A percentile compares a stretch with the other conserved stretches of the same genome.
phyloP scores from a whole-genome alignment of 768 basidiomycete species.

The Naganishia vishniacii region DNA sequence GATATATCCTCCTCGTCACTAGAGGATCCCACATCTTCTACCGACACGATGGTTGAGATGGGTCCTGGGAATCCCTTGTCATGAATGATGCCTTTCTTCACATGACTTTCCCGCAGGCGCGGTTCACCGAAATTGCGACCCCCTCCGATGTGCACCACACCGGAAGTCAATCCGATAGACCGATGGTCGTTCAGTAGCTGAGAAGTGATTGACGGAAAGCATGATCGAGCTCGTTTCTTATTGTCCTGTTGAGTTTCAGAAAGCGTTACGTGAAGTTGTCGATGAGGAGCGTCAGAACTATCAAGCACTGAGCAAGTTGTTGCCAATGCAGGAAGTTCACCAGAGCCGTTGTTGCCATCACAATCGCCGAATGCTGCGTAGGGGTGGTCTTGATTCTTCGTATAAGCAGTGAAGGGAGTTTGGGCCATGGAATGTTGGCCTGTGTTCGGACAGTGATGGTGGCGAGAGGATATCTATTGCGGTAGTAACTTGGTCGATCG shows the following conservation, averaged over 20 bases:
- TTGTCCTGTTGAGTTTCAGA: neutral
- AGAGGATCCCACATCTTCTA: slow-evolving; percentile 5
- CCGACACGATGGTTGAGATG: neutral
- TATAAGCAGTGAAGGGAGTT: neutral
- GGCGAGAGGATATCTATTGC: no score
- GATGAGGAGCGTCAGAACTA: no score
- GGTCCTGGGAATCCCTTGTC: no score
- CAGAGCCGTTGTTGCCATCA: neutral
- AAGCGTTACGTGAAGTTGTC: neutral
- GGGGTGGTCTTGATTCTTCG: neutral
- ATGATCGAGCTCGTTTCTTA: slow-evolving; percentile 1
- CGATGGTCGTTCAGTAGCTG: no score
- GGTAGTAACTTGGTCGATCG: no score
- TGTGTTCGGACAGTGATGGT: no score
- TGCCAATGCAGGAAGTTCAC: neutral
- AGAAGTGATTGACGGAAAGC: neutral
- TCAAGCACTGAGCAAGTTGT: neutral
- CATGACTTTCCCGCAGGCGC: no score
- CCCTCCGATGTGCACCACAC: no score
- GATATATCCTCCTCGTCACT: neutral
- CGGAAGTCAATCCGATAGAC: no score
- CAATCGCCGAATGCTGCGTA: neutral
- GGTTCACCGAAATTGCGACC: no score
- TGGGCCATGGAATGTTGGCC: slow-evolving; percentile 18
- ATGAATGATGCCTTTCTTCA: no score